Base-by-base conservation (phyloP, 495 filamentous ascomycete genomes). In the Lasiosphaeriaceae sp. region DNA sequence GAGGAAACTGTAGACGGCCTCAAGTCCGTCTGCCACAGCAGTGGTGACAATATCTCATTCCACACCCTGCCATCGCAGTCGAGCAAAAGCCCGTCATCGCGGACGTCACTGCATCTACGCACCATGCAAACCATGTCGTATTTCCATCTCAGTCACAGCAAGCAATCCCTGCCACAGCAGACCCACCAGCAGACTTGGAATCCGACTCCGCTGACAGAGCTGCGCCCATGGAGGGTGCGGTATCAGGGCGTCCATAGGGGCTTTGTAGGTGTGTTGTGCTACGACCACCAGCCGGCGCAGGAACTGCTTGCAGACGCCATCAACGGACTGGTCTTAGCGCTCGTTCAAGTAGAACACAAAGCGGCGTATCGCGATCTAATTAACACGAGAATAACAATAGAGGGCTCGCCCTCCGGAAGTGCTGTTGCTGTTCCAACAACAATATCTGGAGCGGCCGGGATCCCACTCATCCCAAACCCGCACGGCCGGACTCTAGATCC, bases 111-210 rank as follows among this genome's bases (percentile, higher is more conserved):
- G 12, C 83, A 93, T 60, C 67, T 90, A 4, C 80, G 90, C 51
- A 79, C 82, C 23, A 92, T 95, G 89, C 88, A 92, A 59, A 86
- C 82, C 21, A 82, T 90, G 65, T 88, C 90, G 0, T 92, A 92
- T 59, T 92, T 95, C 67, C 85, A 90, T 66, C 50, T 74, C n/a
- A 52, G 14, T 12, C 4, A 17, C 58, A 48, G 20, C 34, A 24
- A 20, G 26, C 29, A 3, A n/a, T 47, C 2, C 17, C 22, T 20
- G 12, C 16, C 12, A 34, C 2, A 17, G 17, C 50, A 41, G 17
- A 5, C 47, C 11, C 8, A 19, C 2, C 34, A 26, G 11, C 57
- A 41, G 23, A 54, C 56, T 7, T 79, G 76, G 76, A 60, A 73
- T 37, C 50, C 71, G 0, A 63, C 63, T 8, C 75, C 75, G 0